Base-by-base conservation (phyloP, 2,329 filamentous ascomycete species). In the Coleophoma crateriformis region DNA sequence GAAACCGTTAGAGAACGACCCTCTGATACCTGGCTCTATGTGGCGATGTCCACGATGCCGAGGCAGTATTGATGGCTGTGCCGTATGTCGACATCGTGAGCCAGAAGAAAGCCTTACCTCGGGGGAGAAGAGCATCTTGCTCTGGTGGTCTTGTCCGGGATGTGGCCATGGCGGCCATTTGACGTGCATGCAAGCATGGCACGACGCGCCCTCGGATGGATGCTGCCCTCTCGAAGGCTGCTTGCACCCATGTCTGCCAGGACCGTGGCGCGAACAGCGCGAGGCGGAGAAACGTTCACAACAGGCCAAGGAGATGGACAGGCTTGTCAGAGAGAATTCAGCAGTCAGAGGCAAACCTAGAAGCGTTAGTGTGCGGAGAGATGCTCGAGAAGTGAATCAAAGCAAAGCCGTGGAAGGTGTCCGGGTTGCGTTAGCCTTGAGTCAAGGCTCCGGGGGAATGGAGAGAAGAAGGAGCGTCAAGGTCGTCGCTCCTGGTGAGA, bases 151-250 rank as follows among this genome's bases (percentile, higher is more conserved):
- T 57, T 85, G 82, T 50, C 75, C 77, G 1, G 78, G 76, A 12
- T 85, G 82, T 57, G 74, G 74, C 1, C 82, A 85, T 56, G 82
- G 82, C 27, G 82, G 82, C 0, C 82, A 85, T 61, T 72, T 77
- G 0, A 74, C 74, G 0, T 85, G 82, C 50, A 69, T 85, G 1
- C 72, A 77, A 48, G 71, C 71, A 2, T 85, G 82, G 82, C 81
- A 85, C 61, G 70, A 70, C 0, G 56, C 53, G 7, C 51, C 52
- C 8, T 71, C 54, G 33, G 78, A 76, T 44, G 82, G 82, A 0
- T 82, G 76, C 62, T 85, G 82, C 54, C 81, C 82, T 2, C 65
- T 82, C n/a, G 80, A 84, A 53, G 81, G 82, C 0, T 85, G 82
- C 59, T 76, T 81, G 3, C 82, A 85, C 57, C 78, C 78, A 27